Base-by-base conservation (phyloP, 2,329 filamentous ascomycete genomes). In the Simplicillium aogashimaense region DNA sequence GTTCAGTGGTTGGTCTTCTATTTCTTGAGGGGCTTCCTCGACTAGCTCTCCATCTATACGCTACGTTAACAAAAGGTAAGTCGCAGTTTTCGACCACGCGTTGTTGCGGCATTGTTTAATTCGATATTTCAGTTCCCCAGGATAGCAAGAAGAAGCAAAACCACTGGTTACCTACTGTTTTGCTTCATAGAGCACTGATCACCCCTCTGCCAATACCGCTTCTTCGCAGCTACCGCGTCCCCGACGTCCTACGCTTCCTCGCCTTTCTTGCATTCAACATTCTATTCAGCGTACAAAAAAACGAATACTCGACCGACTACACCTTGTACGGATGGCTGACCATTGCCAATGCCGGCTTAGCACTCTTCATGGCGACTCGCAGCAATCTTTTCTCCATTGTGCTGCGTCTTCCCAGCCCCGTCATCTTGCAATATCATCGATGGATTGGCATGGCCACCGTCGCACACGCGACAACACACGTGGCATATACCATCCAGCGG, bases 241-340 rank as follows among this genome's bases (percentile, higher is more conserved):
- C 50, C 15, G 45, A 45, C 17, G 16, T 45, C 17, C 3, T 50
- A 8, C 51, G 51, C 20, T 42, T 50, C 35, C 13, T 41, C n/a
- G 41, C 41, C 28, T 48, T 54, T 18, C 30, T 39, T 11, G 47
- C 39, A 12, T 45, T 54, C 14, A 54, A 54, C 36, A 36, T 54
- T 30, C 37, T 51, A 32, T 53, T 47, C 35, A 44, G 44, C 7
- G 43, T 43, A 35, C 50, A 52, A 35, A 39, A 46, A 39, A 48
- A 47, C 38, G 37, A 47, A 28, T 53, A 40, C 39, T 46, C 48
- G 2, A 52, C 50, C 10, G 50, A 54, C 37, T 54, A 51, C 37
- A 51, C 49, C 35, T 47, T 52, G 8, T 54, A 53, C 33, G 51
- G 51, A 42, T 54, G 51, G 51, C 47, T 54, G 9, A 43, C 42